Base-by-base conservation (phyloP, 2,329 filamentous ascomycete species). In the Beauveria asiatica region DNA sequence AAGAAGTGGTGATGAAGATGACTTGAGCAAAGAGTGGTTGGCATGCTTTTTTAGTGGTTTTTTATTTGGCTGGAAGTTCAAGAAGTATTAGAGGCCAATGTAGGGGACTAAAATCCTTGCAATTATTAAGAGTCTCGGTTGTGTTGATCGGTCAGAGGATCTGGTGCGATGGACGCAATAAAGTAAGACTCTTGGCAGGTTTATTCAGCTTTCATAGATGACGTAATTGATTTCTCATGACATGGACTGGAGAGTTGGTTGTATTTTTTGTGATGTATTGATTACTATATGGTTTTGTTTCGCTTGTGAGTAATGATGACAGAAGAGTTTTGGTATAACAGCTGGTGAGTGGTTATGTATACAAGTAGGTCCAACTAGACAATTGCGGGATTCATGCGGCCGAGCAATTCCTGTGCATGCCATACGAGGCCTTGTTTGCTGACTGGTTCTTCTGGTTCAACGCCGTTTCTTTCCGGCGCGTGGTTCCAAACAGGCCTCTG, bases 51-150 rank as follows among this genome's bases (percentile, higher is more conserved):
- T 57, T 61, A 61, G 64, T 65, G 52, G 45, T 37, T 37, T 49
- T 25, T 65, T 63, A 64, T 67, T 66, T 68, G 67, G 67, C 66
- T 67, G 65, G 70, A 70, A 73, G 70, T 73, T 72, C 65, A 70
- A 48, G 44, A 44, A 46, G 13, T 48, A 41, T 45, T 57, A 57
- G 59, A 61, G 52, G 52, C 45, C 46, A 55, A 51, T 69, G 67
- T 69, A 68, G 64, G 69, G 59, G 61, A 51, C 42, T 33, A 37
- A 49, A 59, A 37, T 49, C 53, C 57, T 46, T 54, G 48, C 53
- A 51, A 52, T 8, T 25, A 59, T 59, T 23, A 5, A 27, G 57
- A 51, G 46, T 59, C 27, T 51, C n/a, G 27, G 25, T 52, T 52
- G 48, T 19, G 23, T 59, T 59, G 5, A 9, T 27, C 27, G 8